A percentile compares a stretch with the other conserved stretches of the same genome.
These are phyloP conservation scores for Rhodotorula sp. DNA, from an alignment of 1,284 basidiomycete genomes.

Conservation along the genomic window DNA sequence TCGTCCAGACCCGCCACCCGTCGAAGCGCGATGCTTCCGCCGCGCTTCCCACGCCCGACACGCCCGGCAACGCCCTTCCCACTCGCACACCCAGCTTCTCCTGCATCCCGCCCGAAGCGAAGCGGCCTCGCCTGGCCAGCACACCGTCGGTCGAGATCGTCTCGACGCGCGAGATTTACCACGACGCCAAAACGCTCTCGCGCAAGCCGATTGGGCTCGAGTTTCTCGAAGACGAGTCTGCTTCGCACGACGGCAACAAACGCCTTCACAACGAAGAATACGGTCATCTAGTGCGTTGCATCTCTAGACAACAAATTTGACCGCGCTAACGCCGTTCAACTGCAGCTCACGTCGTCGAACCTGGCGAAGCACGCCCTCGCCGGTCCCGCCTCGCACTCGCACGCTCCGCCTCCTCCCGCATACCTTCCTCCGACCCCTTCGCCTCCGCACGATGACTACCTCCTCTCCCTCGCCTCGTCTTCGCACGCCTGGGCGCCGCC, in stretches of 20 bases:
- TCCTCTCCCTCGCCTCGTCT: constrained; percentile 34
- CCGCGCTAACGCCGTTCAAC: background rate
- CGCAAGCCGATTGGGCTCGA: background rate
- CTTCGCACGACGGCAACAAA: background rate
- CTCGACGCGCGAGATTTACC: constrained; percentile 3
- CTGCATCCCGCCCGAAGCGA: background rate
- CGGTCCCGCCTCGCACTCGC: too few species aligned
- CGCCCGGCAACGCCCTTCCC: background rate
- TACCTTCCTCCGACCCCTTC: constrained; percentile 9
- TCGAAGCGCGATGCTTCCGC: background rate
- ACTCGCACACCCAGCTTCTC: background rate
- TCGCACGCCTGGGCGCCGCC: constrained; percentile 35
- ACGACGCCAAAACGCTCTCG: background rate
- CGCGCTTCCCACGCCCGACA: background rate
- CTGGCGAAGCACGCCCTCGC: constrained; percentile 10
- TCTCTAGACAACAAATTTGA: background rate
- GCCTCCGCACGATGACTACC: constrained; percentile 36
- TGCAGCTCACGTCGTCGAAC: constrained; percentile 27
- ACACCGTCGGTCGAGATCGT: background rate
- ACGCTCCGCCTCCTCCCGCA: background rate
- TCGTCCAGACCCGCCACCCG: constrained; percentile 20
- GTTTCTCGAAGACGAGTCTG: background rate
- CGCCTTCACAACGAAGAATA: background rate
- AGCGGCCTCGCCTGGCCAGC: background rate
- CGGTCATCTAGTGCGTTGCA: constrained; percentile 4